Base-by-base conservation (phyloP, 495 filamentous ascomycete species). In the Aspergillus egyptiacus region DNA sequence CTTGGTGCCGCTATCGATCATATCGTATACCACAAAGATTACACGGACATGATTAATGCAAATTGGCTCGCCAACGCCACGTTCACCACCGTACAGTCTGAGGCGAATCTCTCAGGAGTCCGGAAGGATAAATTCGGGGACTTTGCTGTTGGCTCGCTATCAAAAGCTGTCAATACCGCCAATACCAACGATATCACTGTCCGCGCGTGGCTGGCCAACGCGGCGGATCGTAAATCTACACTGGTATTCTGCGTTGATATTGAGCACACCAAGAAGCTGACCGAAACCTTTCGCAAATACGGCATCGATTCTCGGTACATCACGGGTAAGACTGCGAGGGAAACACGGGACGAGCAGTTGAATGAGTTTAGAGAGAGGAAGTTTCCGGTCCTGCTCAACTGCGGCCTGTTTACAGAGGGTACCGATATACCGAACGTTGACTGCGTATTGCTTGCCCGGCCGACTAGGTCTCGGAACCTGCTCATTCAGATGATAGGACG, bases 391-490 rank as follows among this genome's bases (percentile, higher is more conserved):
- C 78, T 99, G 13, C 63, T 99, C 27, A 99, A 99, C 62, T 97
- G 93, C 64, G 90, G 90, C 3, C 82, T 99, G 40, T 96, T 96
- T 55, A 97, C 91, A 2, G 93, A 99, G 70, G 91, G 85, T 11
- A 99, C 94, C 8, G 93, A 99, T 60, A 93, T 97, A 14, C 93
- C 93, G 3, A 97, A 97, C 61, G 88, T 97, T 49, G 93, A 99
- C 63, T 97, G 93, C 50, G 77, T 99, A 8, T 60, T 99, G 10
- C 73, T 99, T 32, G 91, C 89, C 5, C 72, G 94, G 27, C 93
- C 93, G 3, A 99, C 93, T 7, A 80, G 82, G 46, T 97, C 93
- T 13, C 80, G 84, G 17, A 96, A 96, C 54, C 73, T 99, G 6
- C 75, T 99, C 2, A 81, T 96, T 4, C 93, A 99, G 62, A 99